A percentile compares a stretch with the other conserved stretches of the same genome.
These are phyloP conservation scores for Aspergillus costaricaensis DNA, from an alignment of 2,329 filamentous ascomycete species.

Conservation along the genomic window DNA sequence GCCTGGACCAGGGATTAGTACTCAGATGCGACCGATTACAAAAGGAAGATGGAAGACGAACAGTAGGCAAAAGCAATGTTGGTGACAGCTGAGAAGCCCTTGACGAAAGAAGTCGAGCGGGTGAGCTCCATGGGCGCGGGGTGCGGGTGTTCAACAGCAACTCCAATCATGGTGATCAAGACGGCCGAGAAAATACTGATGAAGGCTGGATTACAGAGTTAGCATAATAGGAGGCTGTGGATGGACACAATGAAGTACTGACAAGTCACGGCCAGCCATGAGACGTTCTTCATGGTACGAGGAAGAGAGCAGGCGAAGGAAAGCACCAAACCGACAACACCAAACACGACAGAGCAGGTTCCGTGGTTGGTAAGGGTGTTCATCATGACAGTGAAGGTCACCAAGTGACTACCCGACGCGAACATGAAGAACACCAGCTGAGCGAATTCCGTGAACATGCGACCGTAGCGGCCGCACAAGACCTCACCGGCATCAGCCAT, in stretches of 20 bases:
- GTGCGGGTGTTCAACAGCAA: constrained; percentile 55
- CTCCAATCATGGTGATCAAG: constrained; percentile 66
- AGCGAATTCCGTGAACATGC: constrained; percentile 63
- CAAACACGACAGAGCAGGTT: constrained; percentile 65
- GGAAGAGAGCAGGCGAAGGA: constrained; percentile 63
- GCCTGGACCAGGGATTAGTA: constrained; percentile 8
- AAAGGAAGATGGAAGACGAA: neutral
- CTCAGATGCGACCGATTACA: neutral
- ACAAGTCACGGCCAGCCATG: constrained; percentile 62
- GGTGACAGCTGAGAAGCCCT: constrained; percentile 62
- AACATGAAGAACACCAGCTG: constrained; percentile 67
- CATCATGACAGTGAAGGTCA: constrained; percentile 70
- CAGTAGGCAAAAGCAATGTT: constrained; percentile 73
- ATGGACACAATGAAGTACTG: constrained; percentile 8
- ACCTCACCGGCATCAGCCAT: constrained; percentile 68
- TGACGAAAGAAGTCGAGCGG: constrained; percentile 49
- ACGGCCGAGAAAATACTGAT: constrained; percentile 66
- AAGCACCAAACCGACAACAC: constrained; percentile 58
- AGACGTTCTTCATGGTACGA: constrained; percentile 63
- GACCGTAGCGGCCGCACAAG: constrained; percentile 61
- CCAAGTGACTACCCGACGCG: constrained; percentile 68
- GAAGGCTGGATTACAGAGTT: constrained; percentile 50
- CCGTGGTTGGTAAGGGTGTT: constrained; percentile 63
- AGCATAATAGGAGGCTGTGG: neutral
- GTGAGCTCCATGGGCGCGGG: constrained; percentile 38